phyloP scores from a whole-genome alignment of 129 eudicot species.

The Centella asiatica region DNA sequence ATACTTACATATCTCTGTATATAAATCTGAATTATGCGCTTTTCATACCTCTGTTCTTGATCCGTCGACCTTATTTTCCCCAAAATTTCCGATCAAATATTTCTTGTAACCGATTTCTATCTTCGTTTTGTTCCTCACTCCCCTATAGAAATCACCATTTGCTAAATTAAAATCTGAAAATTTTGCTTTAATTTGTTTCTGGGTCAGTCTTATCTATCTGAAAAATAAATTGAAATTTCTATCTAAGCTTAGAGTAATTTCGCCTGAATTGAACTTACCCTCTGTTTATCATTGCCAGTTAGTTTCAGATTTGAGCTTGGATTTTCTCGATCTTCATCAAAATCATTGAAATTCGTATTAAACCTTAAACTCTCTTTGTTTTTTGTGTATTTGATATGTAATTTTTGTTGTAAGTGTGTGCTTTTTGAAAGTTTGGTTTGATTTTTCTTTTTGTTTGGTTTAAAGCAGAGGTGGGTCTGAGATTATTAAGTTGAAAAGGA shows the following conservation, averaged over 20 bases:
- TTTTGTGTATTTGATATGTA: constrained; percentile 10
- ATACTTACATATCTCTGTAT: background rate
- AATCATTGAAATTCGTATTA: background rate
- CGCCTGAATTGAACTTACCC: background rate
- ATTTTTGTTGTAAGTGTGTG: constrained; percentile 8
- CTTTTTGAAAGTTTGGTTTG: constrained; percentile 1
- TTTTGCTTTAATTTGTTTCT: background rate
- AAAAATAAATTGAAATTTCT: background rate
- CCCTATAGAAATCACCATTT: no score
- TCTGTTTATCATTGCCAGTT: background rate
- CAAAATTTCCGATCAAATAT: background rate
- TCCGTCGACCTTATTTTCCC: background rate
- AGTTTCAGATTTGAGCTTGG: background rate
- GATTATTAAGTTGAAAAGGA: constrained; percentile 14
- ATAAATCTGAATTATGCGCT: no score
- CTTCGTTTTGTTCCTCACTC: no score
- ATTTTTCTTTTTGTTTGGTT: background rate
- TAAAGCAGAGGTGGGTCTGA: constrained; percentile 15
- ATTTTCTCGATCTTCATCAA: constrained; percentile 19
- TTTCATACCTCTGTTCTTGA: background rate
- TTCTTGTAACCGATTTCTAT: no score
- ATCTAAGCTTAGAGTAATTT: background rate
- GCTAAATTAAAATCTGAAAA: no score
- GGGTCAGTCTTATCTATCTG: background rate
- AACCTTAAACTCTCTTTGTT: constrained; percentile 8